Conservation (phyloP, 768 basidiomycete species). For the Leccinum subgranulosum region DNA sequence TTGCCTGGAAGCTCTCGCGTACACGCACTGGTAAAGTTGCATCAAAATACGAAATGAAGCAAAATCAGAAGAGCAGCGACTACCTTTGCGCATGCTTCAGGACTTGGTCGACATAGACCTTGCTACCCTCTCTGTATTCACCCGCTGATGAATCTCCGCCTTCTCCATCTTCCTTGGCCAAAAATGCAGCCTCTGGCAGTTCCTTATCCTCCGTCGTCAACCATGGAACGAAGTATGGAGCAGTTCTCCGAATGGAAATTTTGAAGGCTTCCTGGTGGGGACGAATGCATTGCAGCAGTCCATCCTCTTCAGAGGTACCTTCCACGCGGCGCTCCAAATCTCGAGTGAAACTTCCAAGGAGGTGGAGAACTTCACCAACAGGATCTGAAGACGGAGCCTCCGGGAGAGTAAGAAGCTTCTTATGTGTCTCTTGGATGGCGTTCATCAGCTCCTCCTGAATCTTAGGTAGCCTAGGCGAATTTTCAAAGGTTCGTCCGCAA, state of each 20-base stretch:
- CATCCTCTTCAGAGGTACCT: slow-evolving; percentile 50
- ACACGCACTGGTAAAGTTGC: slow-evolving; percentile 45
- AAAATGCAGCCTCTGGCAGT: slow-evolving; percentile 26
- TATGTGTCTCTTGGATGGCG: slow-evolving; percentile 39
- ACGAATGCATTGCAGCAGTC: slow-evolving; percentile 55
- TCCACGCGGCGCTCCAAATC: slow-evolving; percentile 46
- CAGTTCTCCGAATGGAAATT: slow-evolving; percentile 45
- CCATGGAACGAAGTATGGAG: slow-evolving; percentile 59
- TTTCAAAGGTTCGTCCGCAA: neutral
- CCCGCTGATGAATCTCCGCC: neutral
- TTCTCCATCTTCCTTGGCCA: slow-evolving; percentile 38
- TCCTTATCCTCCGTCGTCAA: slow-evolving; percentile 13
- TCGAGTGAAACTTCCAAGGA: slow-evolving; percentile 45
- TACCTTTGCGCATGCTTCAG: slow-evolving; percentile 47
- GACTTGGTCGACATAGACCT: slow-evolving; percentile 54
- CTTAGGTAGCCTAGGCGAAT: slow-evolving; percentile 49
- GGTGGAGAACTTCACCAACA: slow-evolving; percentile 49
- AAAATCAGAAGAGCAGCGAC: neutral
- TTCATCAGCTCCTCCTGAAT: slow-evolving; percentile 57
- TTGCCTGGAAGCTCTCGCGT: slow-evolving; percentile 69
- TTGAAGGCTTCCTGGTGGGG: slow-evolving; percentile 48
- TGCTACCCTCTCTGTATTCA: neutral
- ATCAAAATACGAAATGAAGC: neutral
- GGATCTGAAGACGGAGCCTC: slow-evolving; percentile 55
- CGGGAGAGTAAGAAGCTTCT: slow-evolving; percentile 36